Percentiles rank a stretch among this genome's conserved stretches.
These are phyloP conservation scores for Spathaspora sp. DNA, from an alignment of 1,139 yeast genomes.

Conservation along the genomic window DNA sequence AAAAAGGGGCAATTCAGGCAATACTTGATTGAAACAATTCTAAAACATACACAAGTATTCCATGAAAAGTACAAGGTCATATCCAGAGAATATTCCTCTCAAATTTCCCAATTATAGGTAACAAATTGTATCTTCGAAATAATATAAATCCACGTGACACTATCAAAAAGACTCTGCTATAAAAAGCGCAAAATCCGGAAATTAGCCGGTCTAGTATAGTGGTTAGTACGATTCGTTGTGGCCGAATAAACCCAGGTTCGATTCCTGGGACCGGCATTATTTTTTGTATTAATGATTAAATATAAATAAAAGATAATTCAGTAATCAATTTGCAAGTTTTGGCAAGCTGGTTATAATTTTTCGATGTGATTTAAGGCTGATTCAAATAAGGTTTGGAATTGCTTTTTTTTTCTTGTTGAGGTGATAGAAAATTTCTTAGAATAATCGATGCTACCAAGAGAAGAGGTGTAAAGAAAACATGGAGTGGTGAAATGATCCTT, in stretches of 20 bases:
- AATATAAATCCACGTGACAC: background rate
- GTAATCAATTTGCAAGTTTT: background rate
- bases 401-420: background rate
- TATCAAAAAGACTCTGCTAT: background rate
- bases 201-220: slow-evolving; percentile 46
- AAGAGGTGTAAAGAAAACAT: background rate
- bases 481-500: background rate
- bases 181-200: background rate
- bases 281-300: slow-evolving; percentile 13
- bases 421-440: too few relatives aligned
- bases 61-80: too few relatives aligned
- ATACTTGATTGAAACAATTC: too few relatives aligned
- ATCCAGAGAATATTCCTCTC: too few relatives aligned
- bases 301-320: background rate
- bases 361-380: background rate
- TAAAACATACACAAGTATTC: too few relatives aligned
- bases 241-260: slow-evolving; percentile 58
- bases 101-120: background rate
- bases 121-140: background rate
- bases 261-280: slow-evolving; percentile 54
- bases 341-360: background rate
- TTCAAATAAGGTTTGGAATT: background rate
- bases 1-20: too few relatives aligned
- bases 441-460: background rate
- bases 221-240: slow-evolving; percentile 57